Conservation (phyloP, 2,329 filamentous ascomycete genomes). For the Botrytis sinoallii region DNA sequence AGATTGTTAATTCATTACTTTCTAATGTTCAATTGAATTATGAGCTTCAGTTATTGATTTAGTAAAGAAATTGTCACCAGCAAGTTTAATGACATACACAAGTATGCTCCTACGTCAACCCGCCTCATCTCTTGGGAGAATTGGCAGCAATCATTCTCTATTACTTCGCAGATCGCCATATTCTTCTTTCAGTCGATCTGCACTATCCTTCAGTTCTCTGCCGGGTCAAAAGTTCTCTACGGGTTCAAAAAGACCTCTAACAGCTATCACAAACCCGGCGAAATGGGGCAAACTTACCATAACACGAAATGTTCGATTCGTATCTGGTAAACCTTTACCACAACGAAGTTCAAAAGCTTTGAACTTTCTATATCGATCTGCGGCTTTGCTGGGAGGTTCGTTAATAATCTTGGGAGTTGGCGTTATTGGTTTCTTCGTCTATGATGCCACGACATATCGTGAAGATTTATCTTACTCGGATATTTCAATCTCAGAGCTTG, state of each 20-base stretch:
- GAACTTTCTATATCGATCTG: constrained; percentile 64
- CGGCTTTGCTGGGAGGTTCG: constrained; percentile 72
- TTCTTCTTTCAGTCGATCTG: not conserved
- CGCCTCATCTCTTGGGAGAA: constrained; percentile 26
- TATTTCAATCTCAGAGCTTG: constrained; percentile 78
- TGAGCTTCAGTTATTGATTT: not conserved
- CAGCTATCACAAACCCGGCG: constrained; percentile 3
- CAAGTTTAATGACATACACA: constrained; percentile 1
- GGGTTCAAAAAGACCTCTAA: not conserved
- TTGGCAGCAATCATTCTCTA: constrained; percentile 13
- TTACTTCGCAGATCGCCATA: constrained; percentile 15
- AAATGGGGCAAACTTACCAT: constrained; percentile 17
- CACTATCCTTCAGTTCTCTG: not conserved
- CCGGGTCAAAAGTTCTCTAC: not conserved
- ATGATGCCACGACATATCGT: constrained; percentile 88
- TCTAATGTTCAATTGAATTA: not conserved
- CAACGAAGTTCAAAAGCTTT: constrained; percentile 48
- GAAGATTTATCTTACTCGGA: constrained; percentile 65
- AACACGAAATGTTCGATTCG: constrained; percentile 25
- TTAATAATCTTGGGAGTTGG: constrained; percentile 66
- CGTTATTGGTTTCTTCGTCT: constrained; percentile 83
- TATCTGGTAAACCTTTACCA: constrained; percentile 54
- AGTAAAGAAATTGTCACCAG: not conserved
- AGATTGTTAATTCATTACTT: not conserved
- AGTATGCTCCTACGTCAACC: constrained; percentile 30